Conservation (phyloP, 2,329 filamentous ascomycete species). For the Aureobasidium pullulans region DNA sequence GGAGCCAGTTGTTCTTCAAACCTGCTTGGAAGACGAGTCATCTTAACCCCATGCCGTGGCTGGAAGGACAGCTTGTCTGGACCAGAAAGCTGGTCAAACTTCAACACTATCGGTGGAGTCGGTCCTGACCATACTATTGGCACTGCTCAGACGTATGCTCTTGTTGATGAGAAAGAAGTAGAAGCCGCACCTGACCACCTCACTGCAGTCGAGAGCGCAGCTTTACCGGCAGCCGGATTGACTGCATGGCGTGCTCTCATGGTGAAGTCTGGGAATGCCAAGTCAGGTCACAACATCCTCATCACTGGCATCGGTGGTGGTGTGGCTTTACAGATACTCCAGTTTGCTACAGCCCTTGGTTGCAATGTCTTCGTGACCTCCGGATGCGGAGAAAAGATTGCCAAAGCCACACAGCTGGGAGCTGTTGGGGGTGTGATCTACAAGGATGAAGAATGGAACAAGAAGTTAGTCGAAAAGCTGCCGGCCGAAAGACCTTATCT, state of each 20-base stretch:
- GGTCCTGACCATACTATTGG: constrained; percentile 50
- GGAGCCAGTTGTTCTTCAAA: constrained; percentile 47
- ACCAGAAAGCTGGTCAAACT: constrained; percentile 54
- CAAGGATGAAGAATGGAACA: constrained; percentile 67
- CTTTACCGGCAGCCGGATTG: constrained; percentile 69
- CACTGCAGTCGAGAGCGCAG: constrained; percentile 62
- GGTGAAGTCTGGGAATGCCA: constrained; percentile 59
- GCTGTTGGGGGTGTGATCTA: constrained; percentile 71
- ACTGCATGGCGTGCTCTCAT: constrained; percentile 79
- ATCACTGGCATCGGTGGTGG: constrained; percentile 84
- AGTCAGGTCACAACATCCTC: constrained; percentile 60
- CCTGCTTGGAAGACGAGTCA: constrained; percentile 57
- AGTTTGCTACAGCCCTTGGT: constrained; percentile 67
- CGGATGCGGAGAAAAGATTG: constrained; percentile 62
- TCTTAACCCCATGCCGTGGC: constrained; percentile 65
- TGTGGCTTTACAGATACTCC: constrained; percentile 68
- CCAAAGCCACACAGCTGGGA: constrained; percentile 59
- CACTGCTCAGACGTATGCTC: constrained; percentile 63
- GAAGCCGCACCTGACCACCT: constrained; percentile 66
- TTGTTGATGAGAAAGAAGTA: constrained; percentile 60
- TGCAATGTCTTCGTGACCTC: constrained; percentile 69
- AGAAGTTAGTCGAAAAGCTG: constrained; percentile 55
- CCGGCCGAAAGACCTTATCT: constrained; percentile 57
- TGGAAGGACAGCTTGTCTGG: constrained; percentile 63
- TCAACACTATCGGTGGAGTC: constrained; percentile 59